Evolutionary conservation across 163 green algal species (phyloP), one percentile per base, ranked within the genome.

Genomic region (Chlorella variabilis): DNA sequence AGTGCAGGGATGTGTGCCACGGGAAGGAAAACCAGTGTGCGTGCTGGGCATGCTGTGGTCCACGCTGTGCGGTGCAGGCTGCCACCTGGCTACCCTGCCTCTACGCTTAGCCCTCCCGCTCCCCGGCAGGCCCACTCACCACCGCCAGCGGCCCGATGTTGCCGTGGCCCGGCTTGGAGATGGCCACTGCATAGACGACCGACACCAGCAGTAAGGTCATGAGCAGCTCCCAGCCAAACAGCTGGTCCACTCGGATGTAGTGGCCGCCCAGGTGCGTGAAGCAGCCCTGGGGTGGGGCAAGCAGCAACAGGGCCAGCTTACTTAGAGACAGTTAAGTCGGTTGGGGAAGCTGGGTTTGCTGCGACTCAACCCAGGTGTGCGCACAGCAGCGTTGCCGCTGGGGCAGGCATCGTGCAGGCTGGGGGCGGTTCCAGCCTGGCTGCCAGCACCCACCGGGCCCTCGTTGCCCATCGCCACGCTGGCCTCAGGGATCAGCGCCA

Each of bases 121-220:
- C n/a, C n/a, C n/a, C n/a, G 15, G 15, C 51, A 29, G 29, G 7
- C 59, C 5, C 59, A 17, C 71, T 3, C n/a, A 91, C 92, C 65
- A 96, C 93, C 23, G 90, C 90, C 39, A 96, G 87, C 27, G 91
- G 91, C 0, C 87, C 91, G n/a, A 92, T 92, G 81, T 92, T 93
- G 78, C 92, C 92, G 69, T 93, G 90, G 8, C 91, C 91, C 7
- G 92, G 92, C 80, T 93, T 96, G 56, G 90, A 85, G 9, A 96
- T 89, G 13, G 90, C 91, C 20, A 89, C 82, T 0, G 92, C 91
- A 78, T 92, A 95, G 8, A 96, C 92, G 17, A 91, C 91, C 61
- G 88, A 88, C 13, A 94, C 90, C 69, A 96, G 89, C 58, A 92
- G 74, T 74, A 95, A 96, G 21, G 92, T 96, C 77, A 95, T 96